Percentiles rank a stretch among this genome's conserved stretches.
These are phyloP conservation scores for Liquidambar formosana DNA, from an alignment of 164 flowering plant genomes.

Conservation along the genomic window DNA sequence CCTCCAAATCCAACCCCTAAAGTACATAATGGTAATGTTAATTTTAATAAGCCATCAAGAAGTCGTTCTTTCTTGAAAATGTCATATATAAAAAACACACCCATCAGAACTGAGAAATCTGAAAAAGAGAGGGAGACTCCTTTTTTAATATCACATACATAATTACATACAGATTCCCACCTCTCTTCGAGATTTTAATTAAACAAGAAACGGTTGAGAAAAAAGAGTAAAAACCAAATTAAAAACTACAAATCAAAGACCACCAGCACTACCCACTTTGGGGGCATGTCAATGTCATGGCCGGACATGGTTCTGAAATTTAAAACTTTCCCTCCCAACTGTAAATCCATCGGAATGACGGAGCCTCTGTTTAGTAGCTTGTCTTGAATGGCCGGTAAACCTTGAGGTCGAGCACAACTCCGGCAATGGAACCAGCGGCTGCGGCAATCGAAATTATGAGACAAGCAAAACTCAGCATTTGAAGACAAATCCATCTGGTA, in stretches of 20 bases:
- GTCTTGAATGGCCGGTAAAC: constrained; percentile 46
- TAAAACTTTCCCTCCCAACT: no score
- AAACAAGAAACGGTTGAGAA: background rate
- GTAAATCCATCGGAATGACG: no score
- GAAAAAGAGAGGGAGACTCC: background rate
- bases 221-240: background rate
- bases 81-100: no score
- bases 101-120: background rate
- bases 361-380: constrained; percentile 26
- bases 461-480: constrained; percentile 52
- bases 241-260: no score
- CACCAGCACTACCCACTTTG: background rate
- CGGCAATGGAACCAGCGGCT: constrained; percentile 56
- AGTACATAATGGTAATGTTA: no score
- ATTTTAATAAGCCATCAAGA: no score
- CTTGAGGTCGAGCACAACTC: constrained; percentile 49
- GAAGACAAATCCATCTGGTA: constrained; percentile 54
- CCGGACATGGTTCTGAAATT: no score
- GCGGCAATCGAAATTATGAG: constrained; percentile 49
- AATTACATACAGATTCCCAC: background rate
- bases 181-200: background rate
- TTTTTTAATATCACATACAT: background rate
- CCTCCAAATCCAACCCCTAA: no score
- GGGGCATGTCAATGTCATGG: background rate
- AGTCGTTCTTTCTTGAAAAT: no score